phyloP scores from a whole-genome alignment of 345 rosid species.

The Abelmoschus esculentus region DNA sequence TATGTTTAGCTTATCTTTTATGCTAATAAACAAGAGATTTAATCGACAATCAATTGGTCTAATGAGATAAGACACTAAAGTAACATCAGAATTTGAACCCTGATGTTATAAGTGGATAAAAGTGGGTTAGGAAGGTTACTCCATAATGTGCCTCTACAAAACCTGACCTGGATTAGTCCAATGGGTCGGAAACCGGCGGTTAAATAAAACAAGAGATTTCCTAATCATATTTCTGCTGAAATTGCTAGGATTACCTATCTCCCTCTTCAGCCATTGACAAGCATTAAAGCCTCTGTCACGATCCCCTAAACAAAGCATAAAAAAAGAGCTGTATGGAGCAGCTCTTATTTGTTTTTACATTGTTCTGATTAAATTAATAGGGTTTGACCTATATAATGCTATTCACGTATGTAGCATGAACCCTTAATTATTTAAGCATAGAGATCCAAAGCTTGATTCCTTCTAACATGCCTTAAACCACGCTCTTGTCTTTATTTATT shows the following conservation, averaged over 20 bases:
- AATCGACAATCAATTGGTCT: no score
- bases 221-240: neutral
- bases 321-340: neutral
- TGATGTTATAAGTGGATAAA: no score
- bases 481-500: neutral
- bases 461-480: neutral
- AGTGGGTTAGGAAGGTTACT: no score
- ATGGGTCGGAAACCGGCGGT: no score
- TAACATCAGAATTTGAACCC: no score
- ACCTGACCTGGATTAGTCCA: no score
- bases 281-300: neutral
- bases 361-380: neutral
- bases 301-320: neutral
- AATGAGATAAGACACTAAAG: no score
- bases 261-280: neutral
- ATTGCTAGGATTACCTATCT: neutral
- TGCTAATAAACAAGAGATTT: neutral
- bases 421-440: neutral
- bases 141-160: no score
- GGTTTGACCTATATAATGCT: constrained; percentile 16
- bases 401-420: constrained; percentile 8
- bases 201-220: neutral
- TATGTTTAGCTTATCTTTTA: neutral
- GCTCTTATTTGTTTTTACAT: neutral
- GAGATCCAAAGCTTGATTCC: constrained; percentile 1